phyloP scores from a whole-genome alignment of 208 protist species.

The Leishmania mexicana region DNA sequence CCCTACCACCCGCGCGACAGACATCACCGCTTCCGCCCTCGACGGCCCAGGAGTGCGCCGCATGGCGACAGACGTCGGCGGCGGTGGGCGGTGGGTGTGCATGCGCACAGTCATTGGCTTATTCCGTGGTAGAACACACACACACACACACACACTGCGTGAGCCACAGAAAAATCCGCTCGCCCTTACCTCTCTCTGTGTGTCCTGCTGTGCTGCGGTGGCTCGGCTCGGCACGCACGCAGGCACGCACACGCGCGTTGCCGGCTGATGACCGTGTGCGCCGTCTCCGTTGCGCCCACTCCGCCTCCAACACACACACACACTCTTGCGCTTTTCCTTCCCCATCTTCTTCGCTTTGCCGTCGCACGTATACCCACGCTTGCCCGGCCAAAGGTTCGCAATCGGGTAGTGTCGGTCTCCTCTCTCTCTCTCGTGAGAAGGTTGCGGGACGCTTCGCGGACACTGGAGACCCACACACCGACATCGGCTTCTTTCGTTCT shows the following conservation, averaged over 20 bases:
- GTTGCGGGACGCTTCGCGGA: neutral
- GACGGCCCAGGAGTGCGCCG: neutral
- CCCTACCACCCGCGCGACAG: neutral
- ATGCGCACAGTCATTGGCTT: neutral
- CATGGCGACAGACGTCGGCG: neutral
- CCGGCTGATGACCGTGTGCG: neutral
- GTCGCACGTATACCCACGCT: neutral
- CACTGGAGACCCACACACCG: neutral
- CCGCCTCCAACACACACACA: neutral
- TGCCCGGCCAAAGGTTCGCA: neutral
- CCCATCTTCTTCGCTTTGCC: neutral
- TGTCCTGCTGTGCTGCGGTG: neutral
- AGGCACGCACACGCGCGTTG: neutral
- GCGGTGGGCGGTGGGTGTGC: neutral
- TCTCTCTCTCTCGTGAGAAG: neutral
- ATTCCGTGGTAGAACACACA: too few relatives aligned
- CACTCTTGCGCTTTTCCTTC: neutral
- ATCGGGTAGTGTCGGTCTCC: too few relatives aligned
- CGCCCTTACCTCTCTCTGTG: neutral
- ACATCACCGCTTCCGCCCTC: neutral
- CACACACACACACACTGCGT: too few relatives aligned
- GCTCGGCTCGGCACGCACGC: neutral
- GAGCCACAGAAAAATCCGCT: neutral
- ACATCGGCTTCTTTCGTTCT: neutral
- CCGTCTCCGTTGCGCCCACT: neutral